Evolutionary conservation across 2,329 filamentous ascomycete genomes (phyloP), one percentile per base, ranked within the genome.

Genomic region (Nannizzia gypsea): DNA sequence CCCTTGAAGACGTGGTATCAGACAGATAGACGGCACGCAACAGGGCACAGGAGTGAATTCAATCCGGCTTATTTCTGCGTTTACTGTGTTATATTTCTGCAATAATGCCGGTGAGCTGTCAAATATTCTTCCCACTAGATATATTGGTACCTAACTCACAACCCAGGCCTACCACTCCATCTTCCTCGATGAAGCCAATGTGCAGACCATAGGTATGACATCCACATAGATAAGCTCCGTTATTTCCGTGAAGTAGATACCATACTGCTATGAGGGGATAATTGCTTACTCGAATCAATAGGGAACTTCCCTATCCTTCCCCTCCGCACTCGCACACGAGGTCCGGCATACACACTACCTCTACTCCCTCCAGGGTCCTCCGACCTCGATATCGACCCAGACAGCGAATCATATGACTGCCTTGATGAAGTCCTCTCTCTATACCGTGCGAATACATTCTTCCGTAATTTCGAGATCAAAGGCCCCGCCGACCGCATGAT

Each of bases 401-500:
- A 93, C 73, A 86, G 84, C 74, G 90, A 96, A 74, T 91, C 88
- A 70, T 97, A 97, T 80, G 93, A 99, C 78, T 89, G 93, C 63
- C 83, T 97, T 59, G 93, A 99, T 77, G 93, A 99, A 79, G 85
- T 95, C 57, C 82, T 99, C 59, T 82, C 86, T 11, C 83, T 97
- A 56, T 99, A 97, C 82, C 89, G 93, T 65, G 92, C 93, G 69
- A 97, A 99, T 80, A 96, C 92, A 62, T 92, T 99, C 76, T 99
- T 97, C 82, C 88, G 93, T 70, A 99, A 97, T 81, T 99, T 99
- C 70, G 93, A 97, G 80, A 95, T 97, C 78, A 92, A 96, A 77
- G 93, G 93, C 13, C 88, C 90, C 26, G 92, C 93, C 61, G 93
- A 99, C 76, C 83, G 93, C 44, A 84, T 97, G 70, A 81, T 99